Evolutionary conservation across 1,284 basidiomycete species (phyloP), one percentile per base, ranked within the genome.

Genomic region (Agroathelia rolfsii): DNA sequence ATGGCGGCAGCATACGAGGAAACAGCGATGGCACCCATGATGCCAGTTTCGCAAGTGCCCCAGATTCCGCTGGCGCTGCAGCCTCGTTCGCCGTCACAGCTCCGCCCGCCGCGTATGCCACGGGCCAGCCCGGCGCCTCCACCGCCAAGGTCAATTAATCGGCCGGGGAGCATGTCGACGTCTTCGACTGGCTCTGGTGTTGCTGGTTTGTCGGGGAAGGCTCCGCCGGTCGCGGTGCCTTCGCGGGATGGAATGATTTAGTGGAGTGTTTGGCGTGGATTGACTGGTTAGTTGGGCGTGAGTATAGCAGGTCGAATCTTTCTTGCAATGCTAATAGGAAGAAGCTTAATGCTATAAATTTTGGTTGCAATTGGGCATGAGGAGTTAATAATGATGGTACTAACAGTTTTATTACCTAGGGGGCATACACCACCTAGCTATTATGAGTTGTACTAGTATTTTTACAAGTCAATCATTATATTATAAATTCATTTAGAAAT

Each of bases 71-170:
- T 32, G 7, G 32, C 39, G 3, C 27, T 35, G 9, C 13, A 14
- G 12, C 28, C 28, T 6, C 37, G 34, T 4, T 37, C 41, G 2
- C 17, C 15, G 6, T 23, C 19, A 20, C 36, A n/a, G 15, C 30
- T 41, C 42, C 50, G 62, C 35, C 55, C 59, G 0, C 51, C 53
- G 32, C 51, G 66, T 11, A 41, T 51, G 1, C 45, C 52, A n/a
- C 42, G 54, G 5, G 40, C 38, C 13, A 56, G 50, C 35, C 59
- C 60, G 7, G 62, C 61, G 10, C 55, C 56, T 16, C 66, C 70
- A 4, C 76, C 79, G 3, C 69, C 73, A 15, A 58, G 79, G 30
- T 80, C 79, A 34, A 59, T 61, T 23, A 74, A 78, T 49, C 58
- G 79, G 6, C 77, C 79, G 10, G 64, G 66, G 4, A 79, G 74